phyloP scores from a whole-genome alignment of 768 basidiomycete genomes.

The Leccinum imitatum region DNA sequence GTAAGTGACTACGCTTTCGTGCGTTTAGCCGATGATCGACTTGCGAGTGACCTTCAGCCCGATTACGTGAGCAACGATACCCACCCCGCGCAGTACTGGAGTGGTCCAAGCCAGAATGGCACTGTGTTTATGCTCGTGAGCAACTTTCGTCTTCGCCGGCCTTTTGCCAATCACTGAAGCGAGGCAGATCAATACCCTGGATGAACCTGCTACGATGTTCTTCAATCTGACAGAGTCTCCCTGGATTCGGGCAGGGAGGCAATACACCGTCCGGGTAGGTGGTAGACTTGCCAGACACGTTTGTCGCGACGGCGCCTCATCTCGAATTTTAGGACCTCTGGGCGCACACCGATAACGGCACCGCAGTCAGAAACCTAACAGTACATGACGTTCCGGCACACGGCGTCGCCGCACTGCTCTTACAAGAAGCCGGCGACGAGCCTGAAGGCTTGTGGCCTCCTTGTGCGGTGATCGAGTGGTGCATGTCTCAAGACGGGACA shows the following conservation, averaged over 20 bases:
- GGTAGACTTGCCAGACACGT: not conserved
- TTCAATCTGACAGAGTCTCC: conserved; percentile 69
- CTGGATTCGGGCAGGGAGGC: conserved; percentile 66
- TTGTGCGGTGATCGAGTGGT: conserved; percentile 58
- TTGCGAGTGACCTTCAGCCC: conserved; percentile 22
- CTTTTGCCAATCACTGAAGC: not conserved
- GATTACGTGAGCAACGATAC: conserved; percentile 40
- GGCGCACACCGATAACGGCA: conserved; percentile 71
- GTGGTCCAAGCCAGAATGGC: conserved; percentile 62
- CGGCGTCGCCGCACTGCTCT: conserved; percentile 64
- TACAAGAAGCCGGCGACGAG: conserved; percentile 67
- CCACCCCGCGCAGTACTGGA: conserved; percentile 72
- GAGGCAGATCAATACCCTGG: conserved; percentile 57
- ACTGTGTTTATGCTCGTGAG: conserved; percentile 66
- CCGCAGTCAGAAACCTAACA: conserved; percentile 58
- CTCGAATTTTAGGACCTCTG: conserved; percentile 56
- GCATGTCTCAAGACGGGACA: conserved; percentile 59
- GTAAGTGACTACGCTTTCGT: conserved; percentile 36
- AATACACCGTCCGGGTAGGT: conserved; percentile 63
- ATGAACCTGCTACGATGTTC: conserved; percentile 54
- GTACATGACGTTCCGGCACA: conserved; percentile 57
- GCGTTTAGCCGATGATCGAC: not conserved
- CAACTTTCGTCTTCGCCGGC: not conserved
- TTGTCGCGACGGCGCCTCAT: not conserved
- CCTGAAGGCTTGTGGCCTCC: conserved; percentile 56